phyloP scores from a whole-genome alignment of 1,284 basidiomycete genomes.

The Abortiporus biennis region DNA sequence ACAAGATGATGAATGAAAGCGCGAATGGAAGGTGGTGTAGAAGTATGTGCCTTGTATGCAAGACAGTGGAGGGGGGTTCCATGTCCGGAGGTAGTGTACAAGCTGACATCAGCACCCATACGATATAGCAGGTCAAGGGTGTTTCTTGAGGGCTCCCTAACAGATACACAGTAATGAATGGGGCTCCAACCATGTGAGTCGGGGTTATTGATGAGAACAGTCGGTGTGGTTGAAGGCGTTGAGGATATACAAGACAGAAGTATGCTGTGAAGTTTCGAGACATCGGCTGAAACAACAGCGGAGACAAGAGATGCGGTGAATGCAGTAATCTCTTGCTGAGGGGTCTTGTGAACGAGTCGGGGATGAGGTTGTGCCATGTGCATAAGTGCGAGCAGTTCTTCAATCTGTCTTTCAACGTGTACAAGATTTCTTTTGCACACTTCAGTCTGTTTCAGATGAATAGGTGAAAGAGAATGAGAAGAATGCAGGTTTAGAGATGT shows the following conservation, averaged over 20 bases:
- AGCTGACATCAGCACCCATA: constrained; percentile 64
- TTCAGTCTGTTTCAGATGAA: constrained; percentile 14
- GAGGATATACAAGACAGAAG: constrained; percentile 41
- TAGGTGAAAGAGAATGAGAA: constrained; percentile 6
- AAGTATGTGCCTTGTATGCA: constrained; percentile 42
- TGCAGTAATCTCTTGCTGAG: constrained; percentile 12
- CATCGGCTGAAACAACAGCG: constrained; percentile 41
- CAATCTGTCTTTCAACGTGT: constrained; percentile 5
- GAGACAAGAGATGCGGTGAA: constrained; percentile 44
- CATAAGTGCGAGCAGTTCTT: constrained; percentile 3
- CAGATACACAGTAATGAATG: constrained; percentile 61
- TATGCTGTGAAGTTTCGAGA: constrained; percentile 44
- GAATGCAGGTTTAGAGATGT: no score
- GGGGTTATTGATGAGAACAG: constrained; percentile 42
- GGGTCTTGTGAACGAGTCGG: constrained; percentile 11
- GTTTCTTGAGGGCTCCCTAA: constrained; percentile 47
- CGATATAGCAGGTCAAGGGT: constrained; percentile 63
- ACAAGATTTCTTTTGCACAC: constrained; percentile 14
- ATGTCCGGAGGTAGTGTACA: constrained; percentile 60
- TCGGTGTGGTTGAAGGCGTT: constrained; percentile 18
- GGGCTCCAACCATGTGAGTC: constrained; percentile 64
- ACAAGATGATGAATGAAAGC: constrained; percentile 61
- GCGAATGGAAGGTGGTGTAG: constrained; percentile 38
- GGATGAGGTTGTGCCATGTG: constrained; percentile 22
- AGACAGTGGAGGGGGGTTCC: constrained; percentile 68